These are phyloP conservation scores for Vitis hybrid DNA, from an alignment of 177 flowering plant genomes.

Conservation along the genomic window DNA sequence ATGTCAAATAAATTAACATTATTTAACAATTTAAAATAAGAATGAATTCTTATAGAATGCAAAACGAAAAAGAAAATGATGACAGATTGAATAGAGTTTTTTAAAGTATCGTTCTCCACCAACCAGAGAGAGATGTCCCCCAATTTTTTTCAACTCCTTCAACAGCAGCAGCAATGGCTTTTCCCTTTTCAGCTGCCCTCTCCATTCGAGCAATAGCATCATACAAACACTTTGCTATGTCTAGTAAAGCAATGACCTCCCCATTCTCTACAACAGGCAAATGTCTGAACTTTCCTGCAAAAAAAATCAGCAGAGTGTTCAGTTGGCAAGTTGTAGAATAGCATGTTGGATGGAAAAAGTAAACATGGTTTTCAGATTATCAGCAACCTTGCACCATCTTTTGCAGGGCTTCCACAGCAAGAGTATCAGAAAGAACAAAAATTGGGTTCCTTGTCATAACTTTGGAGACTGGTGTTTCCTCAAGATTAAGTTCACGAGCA, in stretches of 20 bases:
- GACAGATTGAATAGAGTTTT: neutral
- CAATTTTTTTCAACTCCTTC: slow-evolving; percentile 97
- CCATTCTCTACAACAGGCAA: slow-evolving; percentile 98
- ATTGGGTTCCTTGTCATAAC: slow-evolving; percentile 97
- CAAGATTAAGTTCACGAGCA: slow-evolving; percentile 76
- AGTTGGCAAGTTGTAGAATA: neutral
- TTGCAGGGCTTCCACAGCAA: slow-evolving; percentile 98
- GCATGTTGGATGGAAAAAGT: neutral
- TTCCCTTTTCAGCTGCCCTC: slow-evolving; percentile 97
- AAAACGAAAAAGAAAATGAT: neutral
- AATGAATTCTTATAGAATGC: neutral
- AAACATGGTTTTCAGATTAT: neutral
- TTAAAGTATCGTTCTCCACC: slow-evolving; percentile 18
- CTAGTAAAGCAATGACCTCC: slow-evolving; percentile 95
- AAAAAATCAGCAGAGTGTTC: neutral
- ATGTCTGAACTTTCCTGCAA: slow-evolving; percentile 95
- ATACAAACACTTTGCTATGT: slow-evolving; percentile 94
- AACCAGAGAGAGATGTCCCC: slow-evolving; percentile 86
- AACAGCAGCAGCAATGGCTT: slow-evolving; percentile 98
- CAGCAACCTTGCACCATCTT: slow-evolving; percentile 95
- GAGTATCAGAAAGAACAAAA: slow-evolving; percentile 94
- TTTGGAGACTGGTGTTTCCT: slow-evolving; percentile 90
- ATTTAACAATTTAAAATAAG: slow-evolving; percentile 1
- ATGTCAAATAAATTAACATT: neutral
- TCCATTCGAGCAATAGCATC: slow-evolving; percentile 99